Conservation (phyloP, 2,329 filamentous ascomycete genomes). For the Pseudocercospora cruenta region DNA sequence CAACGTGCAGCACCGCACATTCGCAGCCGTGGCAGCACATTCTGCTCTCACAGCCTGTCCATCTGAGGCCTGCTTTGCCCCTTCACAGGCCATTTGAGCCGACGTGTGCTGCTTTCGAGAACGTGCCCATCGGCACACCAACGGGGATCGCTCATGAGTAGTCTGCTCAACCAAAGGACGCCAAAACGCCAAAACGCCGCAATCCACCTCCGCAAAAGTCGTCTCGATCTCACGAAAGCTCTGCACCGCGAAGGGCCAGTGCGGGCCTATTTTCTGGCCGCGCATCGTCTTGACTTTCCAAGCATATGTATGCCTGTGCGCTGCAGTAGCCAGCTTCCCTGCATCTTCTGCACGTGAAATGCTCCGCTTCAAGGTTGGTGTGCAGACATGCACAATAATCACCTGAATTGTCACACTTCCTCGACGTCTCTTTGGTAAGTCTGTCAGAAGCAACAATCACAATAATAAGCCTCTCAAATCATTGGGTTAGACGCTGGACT, state of each 20-base stretch:
- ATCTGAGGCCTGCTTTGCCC: neutral
- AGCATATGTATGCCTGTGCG: too few species aligned
- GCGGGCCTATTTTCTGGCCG: too few species aligned
- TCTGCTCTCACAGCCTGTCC: neutral
- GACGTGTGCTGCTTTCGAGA: neutral
- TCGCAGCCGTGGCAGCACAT: too few species aligned
- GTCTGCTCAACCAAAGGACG: neutral
- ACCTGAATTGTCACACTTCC: neutral
- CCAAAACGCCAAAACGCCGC: neutral
- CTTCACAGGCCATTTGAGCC: too few species aligned
- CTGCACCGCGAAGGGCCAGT: neutral
- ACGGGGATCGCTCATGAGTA: neutral
- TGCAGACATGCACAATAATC: neutral
- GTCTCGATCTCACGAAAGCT: neutral
- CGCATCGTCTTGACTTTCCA: too few species aligned
- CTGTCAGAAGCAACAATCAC: too few species aligned
- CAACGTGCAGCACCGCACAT: neutral
- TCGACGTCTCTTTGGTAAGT: too few species aligned
- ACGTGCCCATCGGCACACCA: neutral
- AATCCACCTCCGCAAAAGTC: too few species aligned
- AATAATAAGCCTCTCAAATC: too few species aligned
- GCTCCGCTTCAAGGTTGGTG: neutral
- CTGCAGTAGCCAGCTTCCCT: neutral
- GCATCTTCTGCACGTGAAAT: conserved; percentile 1
- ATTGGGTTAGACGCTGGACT: neutral